Evolutionary conservation across 192 early-diverging fungal species (phyloP), one percentile per base, ranked within the genome.

Genomic region (Backusella sp.): DNA sequence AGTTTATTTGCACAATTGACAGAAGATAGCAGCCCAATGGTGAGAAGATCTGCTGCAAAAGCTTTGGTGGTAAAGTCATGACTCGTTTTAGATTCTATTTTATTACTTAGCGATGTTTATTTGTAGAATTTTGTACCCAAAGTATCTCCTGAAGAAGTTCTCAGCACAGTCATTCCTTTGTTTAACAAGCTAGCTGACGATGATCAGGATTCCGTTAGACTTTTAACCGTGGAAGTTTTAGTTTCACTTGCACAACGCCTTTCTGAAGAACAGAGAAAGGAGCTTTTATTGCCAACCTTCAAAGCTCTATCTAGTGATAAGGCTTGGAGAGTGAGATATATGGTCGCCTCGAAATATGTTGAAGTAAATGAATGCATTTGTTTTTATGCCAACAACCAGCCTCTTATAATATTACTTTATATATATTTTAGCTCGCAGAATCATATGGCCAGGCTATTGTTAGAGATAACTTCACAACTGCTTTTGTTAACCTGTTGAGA

Each of bases 281-380:
- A 86, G 52, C 87, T 95, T 74, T 88, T 94, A 66, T 75, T 97
- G 66, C 88, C 87, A 71, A 86, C 88, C 49, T 88, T 99, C 67
- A 91, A 92, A 65, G 81, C 76, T 52, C 86, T 98, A 88, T 93
- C 92, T 67, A 82, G 87, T 30, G 98, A 99, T 84, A 97, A 96
- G 81, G 96, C 95, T 68, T 99, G 98, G 98, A 91, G 98, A 75
- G 97, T 99, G 65, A 86, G 97, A 70, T 99, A 98, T 82, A 99
- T 98, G 96, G 94, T 97, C 86, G 98, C 98, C 2, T 95, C 97
- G 76, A 98, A 98, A 85, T 98, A 96, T 91, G 94, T 97, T 66
- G 90, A 93, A 78, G 93, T 98, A 80, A 72, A 52, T 77, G 3
- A 32, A 77, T 66, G 19, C 8, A 66, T 68, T 17, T 68, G 28